Evolutionary conservation across 2,329 filamentous ascomycete species (phyloP), one percentile per base, ranked within the genome.

Genomic region (Colletotrichum cordylinicola): DNA sequence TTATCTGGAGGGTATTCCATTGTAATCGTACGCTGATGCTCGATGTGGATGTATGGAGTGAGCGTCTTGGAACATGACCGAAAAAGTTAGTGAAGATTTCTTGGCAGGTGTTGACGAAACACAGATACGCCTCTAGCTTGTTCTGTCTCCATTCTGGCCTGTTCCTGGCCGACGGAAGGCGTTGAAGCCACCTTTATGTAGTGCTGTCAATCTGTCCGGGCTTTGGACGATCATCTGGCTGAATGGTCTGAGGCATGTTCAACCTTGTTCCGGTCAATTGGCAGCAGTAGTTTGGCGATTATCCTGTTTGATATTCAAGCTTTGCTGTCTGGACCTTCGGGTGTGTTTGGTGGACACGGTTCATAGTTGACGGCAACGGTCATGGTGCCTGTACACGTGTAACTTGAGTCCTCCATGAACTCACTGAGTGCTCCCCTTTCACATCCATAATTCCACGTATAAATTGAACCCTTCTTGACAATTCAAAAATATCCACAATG

Each of bases 301-400:
- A 18, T 8, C 8, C 8, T 39, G 8, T 6, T 31, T 18, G 16
- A 8, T 39, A 8, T 2, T 2, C 16, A 43, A 10, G 16, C 16
- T 3, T 43, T 18, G 8, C 39, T n/a, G 3, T 2, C 8, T n/a
- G 16, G 39, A 10, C n/a, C 39, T 10, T 18, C 0, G 4, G 8
- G 39, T 0, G 8, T 3, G 8, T 43, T n/a, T 43, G 39, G 0
- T 43, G 18, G 0, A 43, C 18, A 43, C 18, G 18, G 10, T 2
- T 10, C 31, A 33, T 3, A 3, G 4, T 0, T n/a, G 39, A 6
- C 9, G 1, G 39, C 39, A 43, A 43, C 0, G 39, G 39, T n/a
- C 39, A 0, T 12, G 39, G 0, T n/a, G 18, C 39, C 39, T 6
- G 39, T 0, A n/a, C 3, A 43, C 0, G 39, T 0, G 18, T 43